These are phyloP conservation scores for Kwoniella dejecticola DNA, from an alignment of 768 basidiomycete genomes.

Conservation along the genomic window DNA sequence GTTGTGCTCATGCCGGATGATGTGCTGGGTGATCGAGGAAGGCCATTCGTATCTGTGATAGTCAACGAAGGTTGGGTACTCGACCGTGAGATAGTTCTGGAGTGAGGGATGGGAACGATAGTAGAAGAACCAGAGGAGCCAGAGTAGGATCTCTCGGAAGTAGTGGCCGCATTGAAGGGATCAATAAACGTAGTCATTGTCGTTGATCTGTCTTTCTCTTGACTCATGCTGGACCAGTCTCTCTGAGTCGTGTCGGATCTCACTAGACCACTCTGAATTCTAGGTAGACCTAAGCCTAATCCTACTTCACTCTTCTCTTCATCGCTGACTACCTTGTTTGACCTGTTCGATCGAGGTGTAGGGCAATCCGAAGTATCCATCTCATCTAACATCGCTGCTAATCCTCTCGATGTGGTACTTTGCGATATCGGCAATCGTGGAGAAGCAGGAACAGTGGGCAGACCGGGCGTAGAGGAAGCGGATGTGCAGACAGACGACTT, in stretches of 20 bases:
- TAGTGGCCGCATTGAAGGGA: slow-evolving; percentile 17
- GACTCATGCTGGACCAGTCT: background rate
- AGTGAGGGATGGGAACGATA: slow-evolving; percentile 16
- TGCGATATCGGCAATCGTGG: slow-evolving; percentile 17
- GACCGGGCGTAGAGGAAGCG: slow-evolving; percentile 26
- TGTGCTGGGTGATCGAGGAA: slow-evolving; percentile 2
- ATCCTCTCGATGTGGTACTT: slow-evolving; percentile 13
- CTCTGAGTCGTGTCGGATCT: slow-evolving; percentile 5
- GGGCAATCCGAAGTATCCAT: slow-evolving; percentile 1
- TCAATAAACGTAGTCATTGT: slow-evolving; percentile 9
- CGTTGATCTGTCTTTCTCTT: background rate
- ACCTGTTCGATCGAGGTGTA: slow-evolving; percentile 8
- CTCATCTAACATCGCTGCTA: slow-evolving; percentile 23
- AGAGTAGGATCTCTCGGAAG: slow-evolving; percentile 21
- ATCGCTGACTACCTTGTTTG: background rate
- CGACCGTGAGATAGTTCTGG: slow-evolving; percentile 21
- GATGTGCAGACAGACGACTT: slow-evolving; percentile 26
- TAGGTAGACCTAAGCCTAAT: slow-evolving; percentile 30
- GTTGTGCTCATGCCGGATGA: background rate
- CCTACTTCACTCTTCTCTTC: slow-evolving; percentile 15
- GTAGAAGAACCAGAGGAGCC: slow-evolving; percentile 30
- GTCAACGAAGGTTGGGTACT: slow-evolving; percentile 24
- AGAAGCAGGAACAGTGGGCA: slow-evolving; percentile 38
- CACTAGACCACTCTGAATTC: slow-evolving; percentile 14
- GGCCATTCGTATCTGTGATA: slow-evolving; percentile 12